Evolutionary conservation across 768 basidiomycete species (phyloP).

Genomic region (Kwoniella newhampshirensis): DNA sequence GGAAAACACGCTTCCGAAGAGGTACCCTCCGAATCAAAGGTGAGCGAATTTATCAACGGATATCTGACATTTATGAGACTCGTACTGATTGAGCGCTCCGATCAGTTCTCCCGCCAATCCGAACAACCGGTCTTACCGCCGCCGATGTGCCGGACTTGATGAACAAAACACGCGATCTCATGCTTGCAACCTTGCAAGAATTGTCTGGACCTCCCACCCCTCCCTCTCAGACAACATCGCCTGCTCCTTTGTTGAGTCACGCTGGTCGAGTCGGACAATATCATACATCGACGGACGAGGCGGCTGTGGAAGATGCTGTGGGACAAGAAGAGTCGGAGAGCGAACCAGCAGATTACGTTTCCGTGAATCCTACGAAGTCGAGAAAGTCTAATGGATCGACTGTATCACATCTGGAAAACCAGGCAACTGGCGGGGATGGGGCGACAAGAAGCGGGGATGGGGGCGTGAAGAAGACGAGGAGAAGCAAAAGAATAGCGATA

Average conservation of each 20-base stretch:
- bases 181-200: conserved; percentile 73
- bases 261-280: conserved; percentile 6
- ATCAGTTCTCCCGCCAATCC: conserved; percentile 81
- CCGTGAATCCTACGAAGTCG: neutral
- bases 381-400: neutral
- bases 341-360: neutral
- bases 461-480: conserved; percentile 11
- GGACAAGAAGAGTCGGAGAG: conserved; percentile 18
- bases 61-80: neutral
- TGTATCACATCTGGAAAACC: neutral
- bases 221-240: conserved; percentile 7
- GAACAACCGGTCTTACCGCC: conserved; percentile 68
- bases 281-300: conserved; percentile 9
- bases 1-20: conserved; percentile 65
- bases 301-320: conserved; percentile 21
- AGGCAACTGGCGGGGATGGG: neutral
- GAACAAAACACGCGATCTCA: conserved; percentile 68
- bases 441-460: neutral
- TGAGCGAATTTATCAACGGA: conserved; percentile 51
- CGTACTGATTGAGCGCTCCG: neutral
- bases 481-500: conserved; percentile 29
- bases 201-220: conserved; percentile 59
- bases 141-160: conserved; percentile 71
- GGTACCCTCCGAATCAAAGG: conserved; percentile 81
- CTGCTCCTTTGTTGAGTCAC: conserved; percentile 22